Base-by-base conservation (phyloP, 139 green algal species). In the Chlorella sp. region DNA sequence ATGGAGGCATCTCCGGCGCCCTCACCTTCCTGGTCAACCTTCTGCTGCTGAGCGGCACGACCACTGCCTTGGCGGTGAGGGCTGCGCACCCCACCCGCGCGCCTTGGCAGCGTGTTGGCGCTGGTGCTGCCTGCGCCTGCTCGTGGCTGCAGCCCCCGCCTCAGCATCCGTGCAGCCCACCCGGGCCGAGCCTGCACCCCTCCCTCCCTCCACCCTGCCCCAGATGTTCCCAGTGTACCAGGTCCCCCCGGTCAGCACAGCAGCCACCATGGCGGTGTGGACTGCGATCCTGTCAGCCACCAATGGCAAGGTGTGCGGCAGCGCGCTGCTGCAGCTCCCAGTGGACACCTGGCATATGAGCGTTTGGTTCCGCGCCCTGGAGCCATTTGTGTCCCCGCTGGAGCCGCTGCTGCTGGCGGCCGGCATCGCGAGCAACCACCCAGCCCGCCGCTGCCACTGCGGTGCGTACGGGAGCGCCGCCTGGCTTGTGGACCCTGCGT, bases 341-440 rank as follows among this genome's bases (percentile, higher is more conserved):
- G 44, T 44, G 1, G 73, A 24, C 24, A 19, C 40, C 36, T 30
- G 13, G 41, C 43, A 46, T 5, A 3, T 78, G 43, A 24, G 20
- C 1, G 22, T 30, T 17, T 40, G 41, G 28, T 78, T 64, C 44
- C 73, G 73, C 28, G 0, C 40, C 0, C 73, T 78, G 28, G 73
- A 78, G 44, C 73, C 73, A 0, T 19, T 46, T 0, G 26, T 78
- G 11, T 30, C 43, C 4, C 73, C 73, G 44, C 44, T 78, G 73
- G 73, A 78, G 43, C 73, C 73, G 44, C 24, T 78, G 43, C 73
- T 78, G 73, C 44, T 78, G 73, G 73, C 73, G 7, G 73, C 73
- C 1, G 44, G 73, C 43, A 30, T 78, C 1, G 43, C 14, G 44
- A 43, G 3, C 5, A 16, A 5, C 73, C 73, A 62, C 30, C 43